These are phyloP conservation scores for Phellinidium pouzarii DNA, from an alignment of 1,284 basidiomycete species.

Conservation along the genomic window DNA sequence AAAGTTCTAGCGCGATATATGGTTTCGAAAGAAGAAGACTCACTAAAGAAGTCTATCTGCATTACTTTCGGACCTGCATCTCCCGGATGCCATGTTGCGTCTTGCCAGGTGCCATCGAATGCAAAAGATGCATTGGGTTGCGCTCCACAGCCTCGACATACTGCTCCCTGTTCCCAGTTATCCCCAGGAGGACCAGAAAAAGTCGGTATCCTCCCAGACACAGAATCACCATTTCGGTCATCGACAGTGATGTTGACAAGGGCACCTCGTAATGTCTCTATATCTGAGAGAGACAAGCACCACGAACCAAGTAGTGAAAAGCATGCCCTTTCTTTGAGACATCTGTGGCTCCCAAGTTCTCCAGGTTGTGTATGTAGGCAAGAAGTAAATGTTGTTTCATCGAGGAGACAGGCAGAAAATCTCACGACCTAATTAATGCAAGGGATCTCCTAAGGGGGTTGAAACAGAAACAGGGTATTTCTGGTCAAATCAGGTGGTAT, in stretches of 20 bases:
- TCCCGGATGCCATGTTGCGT: conserved; percentile 2
- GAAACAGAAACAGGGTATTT: no score
- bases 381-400: no score
- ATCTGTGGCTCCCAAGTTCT: neutral
- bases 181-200: neutral
- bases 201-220: neutral
- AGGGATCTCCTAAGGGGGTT: no score
- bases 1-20: neutral
- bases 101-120: conserved; percentile 22
- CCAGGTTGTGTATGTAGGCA: no score
- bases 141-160: conserved; percentile 18
- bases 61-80: neutral
- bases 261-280: neutral
- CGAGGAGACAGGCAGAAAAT: no score
- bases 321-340: neutral
- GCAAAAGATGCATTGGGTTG: conserved; percentile 11
- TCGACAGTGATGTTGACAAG: neutral
- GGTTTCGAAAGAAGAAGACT: neutral
- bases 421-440: no score
- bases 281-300: neutral
- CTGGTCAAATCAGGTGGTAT: no score
- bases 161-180: conserved; percentile 20
- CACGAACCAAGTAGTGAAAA: neutral
- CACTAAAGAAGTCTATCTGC: conserved; percentile 10
- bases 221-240: neutral